Percentiles rank a stretch among this genome's conserved stretches.
These are phyloP conservation scores for Kodamaea kaohsiungensis DNA, from an alignment of 805 yeast species.

Conservation along the genomic window DNA sequence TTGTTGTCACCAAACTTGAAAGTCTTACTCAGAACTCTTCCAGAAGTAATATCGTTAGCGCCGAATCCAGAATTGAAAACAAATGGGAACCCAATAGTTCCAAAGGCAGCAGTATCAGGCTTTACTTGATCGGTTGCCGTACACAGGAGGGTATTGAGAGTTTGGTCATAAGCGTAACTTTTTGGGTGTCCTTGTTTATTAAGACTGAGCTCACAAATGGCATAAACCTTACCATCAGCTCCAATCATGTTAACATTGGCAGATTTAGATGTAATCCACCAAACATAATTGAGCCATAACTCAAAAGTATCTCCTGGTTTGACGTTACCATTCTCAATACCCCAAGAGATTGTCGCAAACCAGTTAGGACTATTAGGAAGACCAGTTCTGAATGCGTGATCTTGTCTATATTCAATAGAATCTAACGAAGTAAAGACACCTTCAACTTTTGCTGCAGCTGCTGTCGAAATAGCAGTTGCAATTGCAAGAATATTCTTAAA, in stretches of 20 bases:
- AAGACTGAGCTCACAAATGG: constrained; percentile 18
- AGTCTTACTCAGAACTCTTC: background rate
- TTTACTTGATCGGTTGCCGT: constrained; percentile 15
- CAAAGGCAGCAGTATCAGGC: constrained; percentile 16
- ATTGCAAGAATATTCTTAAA: background rate
- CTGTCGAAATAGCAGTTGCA: background rate
- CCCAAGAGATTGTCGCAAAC: constrained; percentile 14
- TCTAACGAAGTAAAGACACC: constrained; percentile 14
- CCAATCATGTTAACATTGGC: constrained; percentile 8
- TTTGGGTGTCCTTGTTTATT: background rate
- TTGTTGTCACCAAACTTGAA: background rate
- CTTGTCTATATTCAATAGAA: constrained; percentile 7
- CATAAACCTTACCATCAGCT: constrained; percentile 16
- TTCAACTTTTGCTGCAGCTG: constrained; percentile 2
- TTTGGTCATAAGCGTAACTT: background rate
- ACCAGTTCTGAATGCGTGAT: background rate
- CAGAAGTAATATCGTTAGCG: background rate
- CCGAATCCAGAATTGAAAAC: constrained; percentile 23
- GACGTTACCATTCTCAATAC: constrained; percentile 6
- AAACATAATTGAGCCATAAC: constrained; percentile 18
- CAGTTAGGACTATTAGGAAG: constrained; percentile 13
- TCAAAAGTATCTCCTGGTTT: constrained; percentile 18
- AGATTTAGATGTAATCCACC: constrained; percentile 12
- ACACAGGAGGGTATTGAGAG: constrained; percentile 10
- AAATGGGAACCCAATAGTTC: constrained; percentile 14